Evolutionary conservation across 139 green algal species (phyloP).

Genomic region (Nannochloris sp.): DNA sequence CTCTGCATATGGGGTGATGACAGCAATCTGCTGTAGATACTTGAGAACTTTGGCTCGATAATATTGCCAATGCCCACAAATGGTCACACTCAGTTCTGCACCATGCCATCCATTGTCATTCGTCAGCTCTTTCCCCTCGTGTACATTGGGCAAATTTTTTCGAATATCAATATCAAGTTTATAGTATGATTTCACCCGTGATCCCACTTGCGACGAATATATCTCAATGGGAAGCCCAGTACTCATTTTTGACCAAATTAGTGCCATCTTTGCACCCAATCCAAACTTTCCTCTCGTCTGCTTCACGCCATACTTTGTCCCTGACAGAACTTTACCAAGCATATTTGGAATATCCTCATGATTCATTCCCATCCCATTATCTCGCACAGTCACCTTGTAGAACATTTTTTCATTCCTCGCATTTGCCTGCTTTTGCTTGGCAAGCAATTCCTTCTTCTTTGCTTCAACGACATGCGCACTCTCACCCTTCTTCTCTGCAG

Average conservation of each 20-base stretch:
- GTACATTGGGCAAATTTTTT: constrained; percentile 86
- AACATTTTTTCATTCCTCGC: constrained; percentile 45
- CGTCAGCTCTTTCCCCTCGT: constrained; percentile 49
- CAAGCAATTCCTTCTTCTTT: constrained; percentile 36
- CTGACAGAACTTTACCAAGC: constrained; percentile 82
- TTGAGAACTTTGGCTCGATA: constrained; percentile 70
- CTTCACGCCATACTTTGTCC: constrained; percentile 93
- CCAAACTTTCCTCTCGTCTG: constrained; percentile 96
- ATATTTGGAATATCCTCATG: constrained; percentile 93
- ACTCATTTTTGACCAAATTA: constrained; percentile 94
- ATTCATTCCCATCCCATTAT: constrained; percentile 92
- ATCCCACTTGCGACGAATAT: constrained; percentile 36
- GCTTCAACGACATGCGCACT: constrained; percentile 27
- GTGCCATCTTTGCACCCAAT: constrained; percentile 94
- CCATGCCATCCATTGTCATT: constrained; percentile 78
- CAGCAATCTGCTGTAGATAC: constrained; percentile 92
- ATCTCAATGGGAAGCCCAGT: constrained; percentile 90
- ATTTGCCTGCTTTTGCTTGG: constrained; percentile 17
- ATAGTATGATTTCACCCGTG: constrained; percentile 61
- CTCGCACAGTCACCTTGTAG: constrained; percentile 66
- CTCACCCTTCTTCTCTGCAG: constrained; percentile 57
- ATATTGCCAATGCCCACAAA: constrained; percentile 83
- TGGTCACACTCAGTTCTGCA: constrained; percentile 72
- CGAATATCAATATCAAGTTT: constrained; percentile 95
- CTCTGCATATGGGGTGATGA: constrained; percentile 92